Evolutionary conservation across 495 filamentous ascomycete genomes (phyloP).

Genomic region (Penicillium subrubescens): DNA sequence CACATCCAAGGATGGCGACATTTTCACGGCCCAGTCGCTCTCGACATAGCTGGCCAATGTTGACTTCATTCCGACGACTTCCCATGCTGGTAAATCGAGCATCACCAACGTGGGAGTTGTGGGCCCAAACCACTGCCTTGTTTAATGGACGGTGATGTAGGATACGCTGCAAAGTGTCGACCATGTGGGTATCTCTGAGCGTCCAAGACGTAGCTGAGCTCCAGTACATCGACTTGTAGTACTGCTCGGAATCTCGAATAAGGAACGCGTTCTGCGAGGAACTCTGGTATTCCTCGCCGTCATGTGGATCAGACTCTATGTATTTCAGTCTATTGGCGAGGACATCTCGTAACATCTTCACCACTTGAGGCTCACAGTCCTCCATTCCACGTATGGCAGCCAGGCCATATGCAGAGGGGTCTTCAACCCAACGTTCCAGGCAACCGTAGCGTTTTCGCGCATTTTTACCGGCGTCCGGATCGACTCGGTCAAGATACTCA

Average conservation of each 20-base stretch:
- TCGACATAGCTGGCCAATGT: constrained; percentile 59
- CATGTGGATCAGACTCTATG: constrained; percentile 18
- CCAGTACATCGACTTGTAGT: constrained; percentile 63
- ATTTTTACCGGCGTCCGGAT: constrained; percentile 45
- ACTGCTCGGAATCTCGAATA: constrained; percentile 57
- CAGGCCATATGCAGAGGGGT: constrained; percentile 56
- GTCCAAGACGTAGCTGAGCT: constrained; percentile 59
- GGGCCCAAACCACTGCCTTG: constrained; percentile 62
- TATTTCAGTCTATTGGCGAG: constrained; percentile 51
- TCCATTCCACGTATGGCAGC: constrained; percentile 46
- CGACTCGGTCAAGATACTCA: constrained; percentile 53
- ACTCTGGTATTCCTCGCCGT: constrained; percentile 57
- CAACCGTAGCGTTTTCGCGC: constrained; percentile 51
- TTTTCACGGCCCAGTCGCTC: constrained; percentile 49
- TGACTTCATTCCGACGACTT: constrained; percentile 49
- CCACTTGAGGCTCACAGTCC: constrained; percentile 52
- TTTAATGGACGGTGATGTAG: constrained; percentile 44
- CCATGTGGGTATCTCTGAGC: constrained; percentile 61
- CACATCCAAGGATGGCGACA: constrained; percentile 55
- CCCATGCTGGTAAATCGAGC: constrained; percentile 60
- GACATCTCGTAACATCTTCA: constrained; percentile 50
- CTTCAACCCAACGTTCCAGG: constrained; percentile 53
- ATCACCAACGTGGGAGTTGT: constrained; percentile 64
- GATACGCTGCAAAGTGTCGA: constrained; percentile 52
- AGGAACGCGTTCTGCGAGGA: constrained; percentile 58